phyloP scores from a whole-genome alignment of 192 early-diverging fungal genomes.

The Pecoramyces ruminantium region DNA sequence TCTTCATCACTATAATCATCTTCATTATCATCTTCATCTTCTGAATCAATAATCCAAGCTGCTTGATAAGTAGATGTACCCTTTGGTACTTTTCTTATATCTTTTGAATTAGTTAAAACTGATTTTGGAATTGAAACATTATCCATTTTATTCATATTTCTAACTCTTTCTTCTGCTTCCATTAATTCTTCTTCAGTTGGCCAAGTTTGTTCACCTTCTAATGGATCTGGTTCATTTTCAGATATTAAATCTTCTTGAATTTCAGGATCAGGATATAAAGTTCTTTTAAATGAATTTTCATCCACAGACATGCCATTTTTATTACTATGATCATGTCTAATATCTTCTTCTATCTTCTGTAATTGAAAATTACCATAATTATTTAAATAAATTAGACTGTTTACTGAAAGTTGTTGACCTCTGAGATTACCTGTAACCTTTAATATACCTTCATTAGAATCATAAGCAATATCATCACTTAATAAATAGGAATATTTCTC shows the following conservation, averaged over 20 bases:
- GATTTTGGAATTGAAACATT: conserved; percentile 9
- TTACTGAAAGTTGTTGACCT: conserved; percentile 71
- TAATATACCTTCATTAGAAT: conserved; percentile 32
- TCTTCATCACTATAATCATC: conserved; percentile 20
- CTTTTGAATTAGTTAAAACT: conserved; percentile 3
- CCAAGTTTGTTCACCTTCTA: conserved; percentile 96
- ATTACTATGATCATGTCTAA: not conserved
- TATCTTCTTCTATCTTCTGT: conserved; percentile 22
- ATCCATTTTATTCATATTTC: conserved; percentile 14
- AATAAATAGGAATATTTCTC: conserved; percentile 76
- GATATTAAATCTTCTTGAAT: conserved; percentile 64
- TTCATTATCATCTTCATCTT: conserved; percentile 38
- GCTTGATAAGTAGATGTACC: conserved; percentile 96
- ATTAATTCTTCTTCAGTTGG: conserved; percentile 88
- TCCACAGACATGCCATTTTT: conserved; percentile 23
- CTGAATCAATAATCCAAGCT: conserved; percentile 85
- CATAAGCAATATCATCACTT: conserved; percentile 58
- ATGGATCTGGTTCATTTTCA: conserved; percentile 72
- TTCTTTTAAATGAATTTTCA: conserved; percentile 11
- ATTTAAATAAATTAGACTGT: conserved; percentile 79
- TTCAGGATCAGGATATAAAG: conserved; percentile 52
- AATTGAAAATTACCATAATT: conserved; percentile 92
- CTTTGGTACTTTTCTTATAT: conserved; percentile 58
- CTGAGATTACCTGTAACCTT: conserved; percentile 73
- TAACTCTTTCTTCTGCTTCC: conserved; percentile 43